Percentiles rank a stretch among this genome's conserved stretches.
Evolutionary conservation across 192 early-diverging fungal genomes (phyloP).

Genomic region (Backusella australiensis): DNA sequence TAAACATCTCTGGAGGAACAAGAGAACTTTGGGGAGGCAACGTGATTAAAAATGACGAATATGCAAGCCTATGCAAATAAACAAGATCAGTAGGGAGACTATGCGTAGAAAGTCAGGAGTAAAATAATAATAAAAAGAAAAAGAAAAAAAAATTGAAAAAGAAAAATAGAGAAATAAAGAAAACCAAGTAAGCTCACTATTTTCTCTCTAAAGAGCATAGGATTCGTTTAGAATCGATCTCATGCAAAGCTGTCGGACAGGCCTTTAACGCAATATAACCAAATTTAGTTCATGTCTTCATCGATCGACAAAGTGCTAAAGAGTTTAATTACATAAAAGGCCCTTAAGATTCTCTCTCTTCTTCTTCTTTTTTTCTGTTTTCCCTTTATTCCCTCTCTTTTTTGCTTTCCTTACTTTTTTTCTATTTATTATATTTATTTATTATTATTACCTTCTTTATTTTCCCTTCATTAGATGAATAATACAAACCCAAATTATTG

Average conservation of each 20-base stretch:
- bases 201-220: background rate
- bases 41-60: constrained; percentile 29
- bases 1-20: background rate
- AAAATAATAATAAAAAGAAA: background rate
- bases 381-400: background rate
- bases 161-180: background rate
- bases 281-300: constrained; percentile 14
- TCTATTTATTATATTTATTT: background rate
- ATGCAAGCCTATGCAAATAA: constrained; percentile 9
- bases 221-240: constrained; percentile 25
- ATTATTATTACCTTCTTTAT: background rate
- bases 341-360: background rate
- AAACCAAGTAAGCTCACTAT: background rate
- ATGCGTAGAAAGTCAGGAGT: background rate
- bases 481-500: constrained; percentile 8
- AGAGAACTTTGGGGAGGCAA: constrained; percentile 10
- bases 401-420: background rate
- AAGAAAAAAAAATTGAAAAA: background rate
- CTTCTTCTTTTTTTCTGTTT: background rate
- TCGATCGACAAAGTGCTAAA: constrained; percentile 21
- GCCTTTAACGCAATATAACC: constrained; percentile 27
- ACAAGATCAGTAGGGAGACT: constrained; percentile 14
- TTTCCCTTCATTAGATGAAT: background rate
- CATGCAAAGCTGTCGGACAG: constrained; percentile 19
- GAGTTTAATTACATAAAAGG: constrained; percentile 13